A percentile compares a stretch with the other conserved stretches of the same genome.
phyloP scores from a whole-genome alignment of 352 stramenopile genomes.

The Phytophthora sp. region DNA sequence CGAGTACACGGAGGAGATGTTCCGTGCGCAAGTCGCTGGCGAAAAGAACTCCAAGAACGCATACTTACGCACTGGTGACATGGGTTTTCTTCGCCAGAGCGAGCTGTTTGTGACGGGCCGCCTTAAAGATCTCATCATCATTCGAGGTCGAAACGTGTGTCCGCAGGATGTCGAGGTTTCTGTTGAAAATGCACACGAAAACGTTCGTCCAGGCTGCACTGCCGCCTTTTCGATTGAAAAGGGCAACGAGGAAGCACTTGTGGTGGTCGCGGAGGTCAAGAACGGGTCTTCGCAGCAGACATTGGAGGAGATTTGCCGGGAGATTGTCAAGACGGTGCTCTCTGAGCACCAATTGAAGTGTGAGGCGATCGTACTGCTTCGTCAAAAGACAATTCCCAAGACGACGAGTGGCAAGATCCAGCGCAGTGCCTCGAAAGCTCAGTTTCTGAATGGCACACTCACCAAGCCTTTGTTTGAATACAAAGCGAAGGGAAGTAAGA shows the following conservation, averaged over 20 bases:
- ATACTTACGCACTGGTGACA: conserved; percentile 75
- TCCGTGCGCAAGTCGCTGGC: conserved; percentile 53
- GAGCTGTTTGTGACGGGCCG: conserved; percentile 82
- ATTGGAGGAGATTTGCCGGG: conserved; percentile 58
- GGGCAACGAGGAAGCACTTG: conserved; percentile 73
- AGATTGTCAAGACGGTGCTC: conserved; percentile 72
- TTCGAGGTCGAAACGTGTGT: conserved; percentile 79
- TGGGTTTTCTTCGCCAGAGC: conserved; percentile 70
- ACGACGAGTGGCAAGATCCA: conserved; percentile 89
- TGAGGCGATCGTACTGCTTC: conserved; percentile 75
- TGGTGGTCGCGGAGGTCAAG: conserved; percentile 82
- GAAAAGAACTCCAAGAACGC: conserved; percentile 44
- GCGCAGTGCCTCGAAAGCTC: conserved; percentile 65
- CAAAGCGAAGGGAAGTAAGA: conserved; percentile 44
- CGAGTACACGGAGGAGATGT: conserved; percentile 77
- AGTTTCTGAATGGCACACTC: conserved; percentile 56
- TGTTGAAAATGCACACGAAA: conserved; percentile 65
- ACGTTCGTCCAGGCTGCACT: conserved; percentile 75
- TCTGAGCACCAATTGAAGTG: conserved; percentile 77
- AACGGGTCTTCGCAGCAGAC: conserved; percentile 61
- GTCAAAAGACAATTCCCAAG: conserved; percentile 78
- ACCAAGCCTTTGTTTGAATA: conserved; percentile 61
- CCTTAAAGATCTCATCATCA: conserved; percentile 87
- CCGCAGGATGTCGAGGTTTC: conserved; percentile 82
- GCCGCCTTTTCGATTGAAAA: conserved; percentile 86